Base-by-base conservation (phyloP, 2,329 filamentous ascomycete species). In the Bertia moriformis region DNA sequence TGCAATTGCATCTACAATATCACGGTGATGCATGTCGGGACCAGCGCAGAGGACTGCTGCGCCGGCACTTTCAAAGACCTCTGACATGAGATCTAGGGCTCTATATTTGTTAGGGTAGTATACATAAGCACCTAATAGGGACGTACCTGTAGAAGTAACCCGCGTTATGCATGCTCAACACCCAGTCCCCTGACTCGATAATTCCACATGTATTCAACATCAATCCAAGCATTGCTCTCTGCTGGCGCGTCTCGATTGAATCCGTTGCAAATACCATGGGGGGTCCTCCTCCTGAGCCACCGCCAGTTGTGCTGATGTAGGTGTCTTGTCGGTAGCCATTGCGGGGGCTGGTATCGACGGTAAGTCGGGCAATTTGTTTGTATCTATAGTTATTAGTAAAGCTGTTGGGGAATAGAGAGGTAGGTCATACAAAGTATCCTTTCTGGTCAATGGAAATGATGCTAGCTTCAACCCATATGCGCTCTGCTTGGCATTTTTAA, bases 221-320 rank as follows among this genome's bases (percentile, higher is more conserved):
- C 2, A 40, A 19, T 4, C 49, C 50, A 2, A 48, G 35, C 1
- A 19, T 30, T 1, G 43, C 38, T 17, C 49, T 39, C 1, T 53
- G 51, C 18, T 36, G 39, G 1, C 50, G 47, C n/a, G 48, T 53
- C 35, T 53, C 51, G 10, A 19, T 12, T 3, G 36, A 18, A 41
- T 53, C 51, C 1, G 41, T 42, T 2, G 43, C 40, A 41, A 53
- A 53, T 4, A 51, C 14, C 48, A 52, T 42, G 0, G 44, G 44
- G 0, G 39, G 14, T 3, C 48, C 48, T 1, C 50, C 47, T 4
- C 22, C 22, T 7, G 46, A 51, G 0, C 51, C 51, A 1, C 51
- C 50, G 10, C 51, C 50, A 1, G 51, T 53, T 13, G 43, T 46
- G 39, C 45, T 49, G 5, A 48, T 44, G 32, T 52, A 53, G 4